Evolutionary conservation across 2,329 filamentous ascomycete genomes (phyloP).

Genomic region (Cylindrodendrum hubeiense): DNA sequence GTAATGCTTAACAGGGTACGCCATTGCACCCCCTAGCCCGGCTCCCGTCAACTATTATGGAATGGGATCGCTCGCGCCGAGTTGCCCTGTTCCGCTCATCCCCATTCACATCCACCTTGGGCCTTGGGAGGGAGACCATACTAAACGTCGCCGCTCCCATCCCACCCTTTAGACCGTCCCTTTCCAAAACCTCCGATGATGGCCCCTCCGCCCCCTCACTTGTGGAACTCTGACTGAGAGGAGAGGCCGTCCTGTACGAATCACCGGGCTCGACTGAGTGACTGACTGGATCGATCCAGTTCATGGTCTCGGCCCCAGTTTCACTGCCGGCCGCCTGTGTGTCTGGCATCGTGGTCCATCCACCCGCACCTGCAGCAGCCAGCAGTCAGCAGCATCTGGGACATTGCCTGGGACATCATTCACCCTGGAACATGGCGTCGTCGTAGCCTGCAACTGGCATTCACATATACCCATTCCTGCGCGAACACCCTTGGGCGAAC

Average conservation of each 20-base stretch:
- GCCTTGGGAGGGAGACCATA: background rate
- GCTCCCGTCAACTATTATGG: conserved; percentile 29
- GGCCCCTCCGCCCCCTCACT: conserved; percentile 5
- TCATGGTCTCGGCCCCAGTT: conserved; percentile 21
- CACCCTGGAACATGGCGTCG: conserved; percentile 16
- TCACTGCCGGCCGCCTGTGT: conserved; percentile 16
- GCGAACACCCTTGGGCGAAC: background rate
- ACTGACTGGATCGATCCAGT: conserved; percentile 10
- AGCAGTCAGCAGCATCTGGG: conserved; percentile 7
- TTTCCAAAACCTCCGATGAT: background rate
- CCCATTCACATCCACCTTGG: background rate
- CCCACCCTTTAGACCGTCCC: conserved; percentile 3
- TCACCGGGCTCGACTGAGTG: background rate
- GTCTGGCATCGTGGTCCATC: conserved; percentile 9
- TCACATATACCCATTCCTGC: conserved; percentile 7
- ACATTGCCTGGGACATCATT: conserved; percentile 4
- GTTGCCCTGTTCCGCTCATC: conserved; percentile 16
- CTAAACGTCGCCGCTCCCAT: conserved; percentile 2
- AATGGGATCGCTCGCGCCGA: conserved; percentile 40
- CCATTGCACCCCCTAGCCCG: conserved; percentile 25
- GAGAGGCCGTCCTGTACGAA: background rate
- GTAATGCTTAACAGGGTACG: conserved; percentile 26
- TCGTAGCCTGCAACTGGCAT: background rate
- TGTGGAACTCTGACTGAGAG: conserved; percentile 12
- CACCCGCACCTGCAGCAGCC: conserved; percentile 12